Percentiles rank a stretch among this genome's conserved stretches.
Evolutionary conservation across 805 yeast genomes (phyloP).

Genomic region (Candida methanosorbosa): DNA sequence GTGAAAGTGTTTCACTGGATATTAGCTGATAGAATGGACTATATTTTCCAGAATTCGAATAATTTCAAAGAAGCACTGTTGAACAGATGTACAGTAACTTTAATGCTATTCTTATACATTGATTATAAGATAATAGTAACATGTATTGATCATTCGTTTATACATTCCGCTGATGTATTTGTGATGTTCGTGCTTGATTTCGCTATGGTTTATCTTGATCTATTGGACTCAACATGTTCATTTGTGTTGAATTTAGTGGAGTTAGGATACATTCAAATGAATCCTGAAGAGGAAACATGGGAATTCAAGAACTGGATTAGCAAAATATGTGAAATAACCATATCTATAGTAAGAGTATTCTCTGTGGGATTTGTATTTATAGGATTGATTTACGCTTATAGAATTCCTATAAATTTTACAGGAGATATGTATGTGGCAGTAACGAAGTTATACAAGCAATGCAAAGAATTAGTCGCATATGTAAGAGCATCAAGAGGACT

Average conservation of each 20-base stretch:
- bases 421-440: constrained; percentile 22
- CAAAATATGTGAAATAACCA: constrained; percentile 46
- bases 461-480: constrained; percentile 29
- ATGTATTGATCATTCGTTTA: constrained; percentile 48
- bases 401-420: constrained; percentile 23
- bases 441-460: constrained; percentile 21
- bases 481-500: constrained; percentile 46
- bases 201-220: constrained; percentile 50
- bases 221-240: constrained; percentile 37
- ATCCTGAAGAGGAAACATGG: constrained; percentile 59
- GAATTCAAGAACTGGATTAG: constrained; percentile 56
- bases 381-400: constrained; percentile 29
- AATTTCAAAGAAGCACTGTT: constrained; percentile 18
- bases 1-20: constrained; percentile 75
- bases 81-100: constrained; percentile 35
- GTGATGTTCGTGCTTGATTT: constrained; percentile 72
- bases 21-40: constrained; percentile 39
- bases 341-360: constrained; percentile 38
- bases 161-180: constrained; percentile 45
- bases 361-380: constrained; percentile 39
- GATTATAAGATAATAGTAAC: constrained; percentile 47
- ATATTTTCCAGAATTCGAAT: constrained; percentile 34
- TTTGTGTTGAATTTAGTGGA: constrained; percentile 49
- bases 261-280: constrained; percentile 31
- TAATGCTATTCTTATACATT: constrained; percentile 32